Evolutionary conservation across 2,329 filamentous ascomycete genomes (phyloP).

Genomic region (Hymenoscyphus fructigenus): DNA sequence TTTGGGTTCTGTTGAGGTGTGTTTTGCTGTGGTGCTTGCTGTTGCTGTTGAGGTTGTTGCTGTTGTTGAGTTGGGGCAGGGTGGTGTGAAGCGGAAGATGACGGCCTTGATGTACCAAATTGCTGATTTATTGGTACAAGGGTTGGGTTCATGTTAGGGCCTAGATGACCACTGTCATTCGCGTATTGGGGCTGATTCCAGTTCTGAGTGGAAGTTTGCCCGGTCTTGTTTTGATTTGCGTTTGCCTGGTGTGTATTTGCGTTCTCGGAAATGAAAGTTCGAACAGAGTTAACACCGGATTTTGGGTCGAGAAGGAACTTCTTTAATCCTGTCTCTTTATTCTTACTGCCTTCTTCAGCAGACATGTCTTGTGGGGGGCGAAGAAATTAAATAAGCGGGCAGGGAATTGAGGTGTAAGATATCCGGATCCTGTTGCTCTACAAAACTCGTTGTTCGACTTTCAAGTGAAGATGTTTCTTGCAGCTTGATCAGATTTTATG

Average conservation of each 20-base stretch:
- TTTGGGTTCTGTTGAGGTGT: neutral
- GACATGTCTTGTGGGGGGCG: neutral
- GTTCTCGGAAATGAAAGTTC: conserved; percentile 10
- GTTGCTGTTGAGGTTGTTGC: neutral
- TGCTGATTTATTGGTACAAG: conserved; percentile 5
- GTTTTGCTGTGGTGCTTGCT: neutral
- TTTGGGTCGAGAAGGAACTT: conserved; percentile 15
- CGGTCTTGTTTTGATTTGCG: neutral
- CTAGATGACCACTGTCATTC: conserved; percentile 1
- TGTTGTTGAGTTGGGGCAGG: neutral
- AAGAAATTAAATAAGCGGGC: conserved; percentile 3
- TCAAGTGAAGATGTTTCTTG: neutral
- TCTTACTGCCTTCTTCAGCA: neutral
- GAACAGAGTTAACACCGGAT: conserved; percentile 9
- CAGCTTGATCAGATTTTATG: conserved; percentile 4
- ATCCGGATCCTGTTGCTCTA: neutral
- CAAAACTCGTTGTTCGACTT: neutral
- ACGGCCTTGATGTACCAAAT: conserved; percentile 1
- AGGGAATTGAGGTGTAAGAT: neutral
- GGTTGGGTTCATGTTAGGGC: conserved; percentile 1
- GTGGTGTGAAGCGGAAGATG: conserved; percentile 3
- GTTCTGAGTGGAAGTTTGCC: neutral
- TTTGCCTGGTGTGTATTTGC: neutral
- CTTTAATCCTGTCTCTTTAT: conserved; percentile 12
- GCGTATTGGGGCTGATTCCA: conserved; percentile 10